Evolutionary conservation across 2,329 filamentous ascomycete genomes (phyloP).

Genomic region (Pseudopithomyces chartarum): DNA sequence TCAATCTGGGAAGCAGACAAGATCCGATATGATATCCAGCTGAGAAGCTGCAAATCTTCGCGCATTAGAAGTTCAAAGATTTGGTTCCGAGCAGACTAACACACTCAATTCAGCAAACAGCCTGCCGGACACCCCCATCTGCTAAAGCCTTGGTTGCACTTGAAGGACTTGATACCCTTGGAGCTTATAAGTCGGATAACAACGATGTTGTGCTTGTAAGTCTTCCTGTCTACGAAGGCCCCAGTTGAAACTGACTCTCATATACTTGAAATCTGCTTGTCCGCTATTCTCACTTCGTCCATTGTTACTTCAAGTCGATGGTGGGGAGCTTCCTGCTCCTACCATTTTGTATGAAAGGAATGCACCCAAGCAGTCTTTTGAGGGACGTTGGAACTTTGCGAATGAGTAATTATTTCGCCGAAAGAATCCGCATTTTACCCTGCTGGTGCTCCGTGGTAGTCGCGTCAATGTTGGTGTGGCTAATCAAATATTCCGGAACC

Average conservation of each 20-base stretch:
- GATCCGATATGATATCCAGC: neutral
- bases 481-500: neutral
- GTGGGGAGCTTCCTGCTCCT: neutral
- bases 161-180: slow-evolving; percentile 23
- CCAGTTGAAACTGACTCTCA: too few species aligned
- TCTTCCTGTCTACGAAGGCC: too few species aligned
- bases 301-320: neutral
- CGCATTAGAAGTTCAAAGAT: slow-evolving; percentile 23
- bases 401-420: neutral
- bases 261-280: neutral
- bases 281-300: neutral
- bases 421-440: neutral
- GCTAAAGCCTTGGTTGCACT: slow-evolving; percentile 20
- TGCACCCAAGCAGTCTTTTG: neutral
- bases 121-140: slow-evolving; percentile 12
- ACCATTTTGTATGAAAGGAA: neutral
- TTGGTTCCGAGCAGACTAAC: slow-evolving; percentile 20
- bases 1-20: neutral
- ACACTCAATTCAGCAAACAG: slow-evolving; percentile 17
- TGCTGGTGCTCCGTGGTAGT: neutral
- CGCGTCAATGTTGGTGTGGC: neutral
- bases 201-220: neutral
- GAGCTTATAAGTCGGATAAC: neutral
- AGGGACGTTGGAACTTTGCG: neutral
- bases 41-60: slow-evolving; percentile 16